Base-by-base conservation (phyloP, 345 rosid genomes). In the Populus alba region DNA sequence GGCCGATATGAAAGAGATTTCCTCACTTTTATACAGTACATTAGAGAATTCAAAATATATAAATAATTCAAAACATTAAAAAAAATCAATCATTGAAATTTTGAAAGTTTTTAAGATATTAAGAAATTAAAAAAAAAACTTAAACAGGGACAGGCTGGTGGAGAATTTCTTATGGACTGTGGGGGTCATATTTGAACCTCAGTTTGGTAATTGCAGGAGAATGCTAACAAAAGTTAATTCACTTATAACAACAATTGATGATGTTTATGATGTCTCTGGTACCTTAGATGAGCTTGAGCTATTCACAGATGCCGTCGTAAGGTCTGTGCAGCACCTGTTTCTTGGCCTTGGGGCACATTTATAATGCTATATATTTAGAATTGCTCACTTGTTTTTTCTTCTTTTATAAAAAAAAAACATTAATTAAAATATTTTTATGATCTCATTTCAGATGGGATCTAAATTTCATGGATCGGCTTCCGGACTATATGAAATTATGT, bases 141-240 rank as follows among this genome's bases (percentile, higher is more conserved):
- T n/a, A n/a, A n/a, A n/a, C n/a, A 80, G 76, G 71, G 68, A 75
- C 13, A 70, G 73, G 23, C 33, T 73, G 45, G 7, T 73, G 20
- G 73, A 73, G 68, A 27, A 66, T 57, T 67, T 66, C 67, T 67
- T 66, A 2, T 79, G 77, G 73, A 37, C 74, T 2, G 71, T 79
- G 8, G 81, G 77, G 20, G 4, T 20, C 1, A 37, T 10, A 41
- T 35, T 22, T 18, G 71, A 70, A 62, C 79, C 79, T 25, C 72
- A 80, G 57, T 55, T 59, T 41, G 68, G 68, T 38, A 25, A 71
- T 38, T 17, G 4, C 15, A 73, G 81, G 38, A 68, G 38, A 73
- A 53, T 49, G 47, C 18, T 12, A 3, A 10, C 81, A 4, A 57
- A 55, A 45, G 59, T 68, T 31, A 38, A 37, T 41, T 41, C 45